A percentile compares a stretch with the other conserved stretches of the same genome.
These are phyloP conservation scores for Helminthosporium solani DNA, from an alignment of 2,329 filamentous ascomycete genomes.

Conservation along the genomic window DNA sequence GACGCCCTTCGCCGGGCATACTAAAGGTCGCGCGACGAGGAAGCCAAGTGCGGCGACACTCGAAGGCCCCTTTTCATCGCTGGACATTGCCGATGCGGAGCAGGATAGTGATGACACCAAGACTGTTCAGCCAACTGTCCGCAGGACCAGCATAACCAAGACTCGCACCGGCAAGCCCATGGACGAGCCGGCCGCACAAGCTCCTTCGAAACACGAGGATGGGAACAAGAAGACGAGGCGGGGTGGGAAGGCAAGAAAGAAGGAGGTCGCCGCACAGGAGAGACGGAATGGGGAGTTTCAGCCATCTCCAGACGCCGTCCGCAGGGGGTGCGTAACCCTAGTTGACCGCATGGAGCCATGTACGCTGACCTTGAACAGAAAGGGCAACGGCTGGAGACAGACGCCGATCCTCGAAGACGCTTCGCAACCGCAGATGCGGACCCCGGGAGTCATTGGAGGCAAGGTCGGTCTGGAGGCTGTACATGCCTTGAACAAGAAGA, in stretches of 20 bases:
- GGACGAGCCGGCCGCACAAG: slow-evolving; percentile 33
- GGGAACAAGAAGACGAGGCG: slow-evolving; percentile 49
- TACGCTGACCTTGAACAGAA: slow-evolving; percentile 34
- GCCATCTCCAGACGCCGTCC: slow-evolving; percentile 28
- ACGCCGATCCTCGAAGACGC: slow-evolving; percentile 66
- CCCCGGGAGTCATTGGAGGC: slow-evolving; percentile 42
- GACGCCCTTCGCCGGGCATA: slow-evolving; percentile 40
- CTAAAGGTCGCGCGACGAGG: slow-evolving; percentile 30
- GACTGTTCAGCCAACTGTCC: slow-evolving; percentile 21
- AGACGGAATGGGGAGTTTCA: slow-evolving; percentile 32
- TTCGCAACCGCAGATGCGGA: slow-evolving; percentile 43
- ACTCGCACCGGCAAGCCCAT: slow-evolving; percentile 45
- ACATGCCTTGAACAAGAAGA: slow-evolving; percentile 43
- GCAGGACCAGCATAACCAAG: slow-evolving; percentile 43
- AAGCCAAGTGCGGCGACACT: slow-evolving; percentile 43
- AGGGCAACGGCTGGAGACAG: slow-evolving; percentile 67
- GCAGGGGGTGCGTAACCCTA: slow-evolving; percentile 39
- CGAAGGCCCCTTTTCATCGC: slow-evolving; percentile 42
- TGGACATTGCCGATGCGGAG: slow-evolving; percentile 44
- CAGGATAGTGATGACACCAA: slow-evolving; percentile 40
- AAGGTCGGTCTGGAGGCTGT: slow-evolving; percentile 40
- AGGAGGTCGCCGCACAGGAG: slow-evolving; percentile 47
- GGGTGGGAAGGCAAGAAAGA: slow-evolving; percentile 49
- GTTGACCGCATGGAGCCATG: slow-evolving; percentile 10
- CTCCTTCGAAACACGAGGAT: slow-evolving; percentile 31